Base-by-base conservation (phyloP, 2,329 filamentous ascomycete species). In the Calonectria pseudoreteaudii region DNA sequence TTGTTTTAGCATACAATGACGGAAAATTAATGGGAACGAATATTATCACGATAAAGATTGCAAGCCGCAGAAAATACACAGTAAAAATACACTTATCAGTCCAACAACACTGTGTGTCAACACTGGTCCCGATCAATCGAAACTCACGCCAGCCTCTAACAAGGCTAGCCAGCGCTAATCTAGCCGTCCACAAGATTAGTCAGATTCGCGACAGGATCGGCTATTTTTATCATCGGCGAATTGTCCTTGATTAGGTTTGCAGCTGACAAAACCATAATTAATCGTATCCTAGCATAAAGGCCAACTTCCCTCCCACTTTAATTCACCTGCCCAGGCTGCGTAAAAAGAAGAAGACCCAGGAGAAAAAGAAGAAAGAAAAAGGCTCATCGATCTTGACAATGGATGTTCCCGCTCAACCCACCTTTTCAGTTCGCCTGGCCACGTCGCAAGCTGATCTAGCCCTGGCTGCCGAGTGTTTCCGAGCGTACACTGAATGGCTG, bases 401-500 rank as follows among this genome's bases (percentile, higher is more conserved):
- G 38, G 16, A 20, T 13, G 10, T 6, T 16, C 4, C 58, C 4
- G 18, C 36, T 1, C 36, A 13, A 23, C 14, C 53, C 3, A 47
- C 71, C 3, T 14, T 75, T 28, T 72, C 68, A 11, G 75, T 82
- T 41, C 80, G 80, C 3, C 78, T 78, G 20, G 80, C 76, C 34
- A 65, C 74, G 4, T 76, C 74, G 0, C 23, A 74, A 0, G 16
- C 50, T 5, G 81, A 82, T 47, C 18, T 82, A 4, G 70, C 74
- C 4, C 73, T 74, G 4, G 66, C 78, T 0, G 68, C 68, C 2
- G 64, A 67, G 5, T 81, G 81, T 71, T 82, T 82, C 66, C 64
- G 71, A 9, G 75, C 76, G 2, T 82, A 81, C 28, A 77, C 77
- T 0, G 66, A 78, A 31, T 81, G 81, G 80, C 75, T 82, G 2